Base-by-base conservation (phyloP, 257 asterid species). In the Ajuga chamaepitys region DNA sequence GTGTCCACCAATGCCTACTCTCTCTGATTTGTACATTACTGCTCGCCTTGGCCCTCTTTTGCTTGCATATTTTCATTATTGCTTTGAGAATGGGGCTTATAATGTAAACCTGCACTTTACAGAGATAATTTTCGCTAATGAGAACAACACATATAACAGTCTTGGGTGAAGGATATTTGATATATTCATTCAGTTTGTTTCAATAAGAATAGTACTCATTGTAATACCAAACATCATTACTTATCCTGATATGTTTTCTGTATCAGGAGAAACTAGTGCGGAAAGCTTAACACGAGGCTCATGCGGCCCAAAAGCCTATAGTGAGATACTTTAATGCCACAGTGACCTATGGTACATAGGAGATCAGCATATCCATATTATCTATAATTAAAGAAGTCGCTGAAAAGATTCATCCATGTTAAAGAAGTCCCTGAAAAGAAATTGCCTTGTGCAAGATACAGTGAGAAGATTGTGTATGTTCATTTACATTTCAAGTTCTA, bases 11-110 rank as follows among this genome's bases (percentile, higher is more conserved):
- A 70, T 79, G 4, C 2, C 71, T 55, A 70, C 78, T 60, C 77
- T 85, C 55, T 68, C 95, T 13, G 90, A 78, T n/a, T 56, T 91
- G 74, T 91, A 88, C 78, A 77, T 51, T 10, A 72, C 82, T 1
- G 87, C 98, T 3, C 95, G 96, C n/a, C 79, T 85, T 37, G 82
- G 92, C 70, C 95, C 98, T 47, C 83, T 86, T 47, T 85, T 90
- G 4, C 83, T 91, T 62, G 76, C 95, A 44, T 91, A 88, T 73
- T 88, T 83, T 77, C 86, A 74, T 62, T 86, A 85, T 73, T 91
- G 98, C 81, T 67, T 91, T 86, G 91, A 83, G 74, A 86, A 88
- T 9, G 98, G 95, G 73, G 75, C 62, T 76, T 91, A 91, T 71
- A 86, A 78, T 17, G 87, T 91, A 67, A 80, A 71, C 74, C 81